Percentiles rank a stretch among this genome's conserved stretches.
These are phyloP conservation scores for Pseudopithomyces chartarum DNA, from an alignment of 2,329 filamentous ascomycete genomes.

Conservation along the genomic window DNA sequence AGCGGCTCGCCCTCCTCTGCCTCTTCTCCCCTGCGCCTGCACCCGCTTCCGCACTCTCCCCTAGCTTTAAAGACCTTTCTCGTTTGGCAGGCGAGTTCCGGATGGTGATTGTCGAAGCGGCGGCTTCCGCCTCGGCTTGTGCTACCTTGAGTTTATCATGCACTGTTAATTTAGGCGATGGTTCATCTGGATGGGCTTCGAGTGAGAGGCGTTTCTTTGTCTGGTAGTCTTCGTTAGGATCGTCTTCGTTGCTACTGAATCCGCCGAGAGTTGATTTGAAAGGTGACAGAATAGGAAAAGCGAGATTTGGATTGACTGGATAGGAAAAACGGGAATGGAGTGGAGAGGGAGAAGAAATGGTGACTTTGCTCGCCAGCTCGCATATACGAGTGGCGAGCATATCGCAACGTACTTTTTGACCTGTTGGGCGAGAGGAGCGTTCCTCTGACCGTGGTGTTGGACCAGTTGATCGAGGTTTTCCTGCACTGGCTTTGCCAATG, in stretches of 20 bases:
- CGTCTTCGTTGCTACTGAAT: not conserved
- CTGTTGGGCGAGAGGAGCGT: slow-evolving; percentile 22
- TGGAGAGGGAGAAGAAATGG: slow-evolving; percentile 24
- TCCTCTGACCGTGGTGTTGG: slow-evolving; percentile 26
- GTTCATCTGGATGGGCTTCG: slow-evolving; percentile 43
- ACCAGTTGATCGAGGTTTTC: slow-evolving; percentile 17
- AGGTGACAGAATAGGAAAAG: slow-evolving; percentile 25
- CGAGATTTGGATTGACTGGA: slow-evolving; percentile 15
- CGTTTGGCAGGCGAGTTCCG: slow-evolving; percentile 11
- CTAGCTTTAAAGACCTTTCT: slow-evolving; percentile 5
- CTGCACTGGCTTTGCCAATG: slow-evolving; percentile 28
- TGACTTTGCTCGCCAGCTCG: slow-evolving; percentile 34
- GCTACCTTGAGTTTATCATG: slow-evolving; percentile 54
- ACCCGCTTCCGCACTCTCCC: slow-evolving; percentile 25
- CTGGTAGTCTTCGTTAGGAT: slow-evolving; percentile 39
- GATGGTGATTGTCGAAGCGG: slow-evolving; percentile 39
- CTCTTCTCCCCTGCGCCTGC: slow-evolving; percentile 25
- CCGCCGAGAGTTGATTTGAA: slow-evolving; percentile 11
- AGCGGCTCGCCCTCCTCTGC: slow-evolving; percentile 27
- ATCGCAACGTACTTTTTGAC: slow-evolving; percentile 45
- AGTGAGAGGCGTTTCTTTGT: slow-evolving; percentile 45
- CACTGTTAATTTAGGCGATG: slow-evolving; percentile 49
- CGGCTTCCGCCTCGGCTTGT: slow-evolving; percentile 51
- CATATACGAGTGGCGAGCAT: slow-evolving; percentile 26
- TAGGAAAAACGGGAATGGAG: not conserved